phyloP scores from a whole-genome alignment of 768 basidiomycete genomes.

The Auricularia sp. region DNA sequence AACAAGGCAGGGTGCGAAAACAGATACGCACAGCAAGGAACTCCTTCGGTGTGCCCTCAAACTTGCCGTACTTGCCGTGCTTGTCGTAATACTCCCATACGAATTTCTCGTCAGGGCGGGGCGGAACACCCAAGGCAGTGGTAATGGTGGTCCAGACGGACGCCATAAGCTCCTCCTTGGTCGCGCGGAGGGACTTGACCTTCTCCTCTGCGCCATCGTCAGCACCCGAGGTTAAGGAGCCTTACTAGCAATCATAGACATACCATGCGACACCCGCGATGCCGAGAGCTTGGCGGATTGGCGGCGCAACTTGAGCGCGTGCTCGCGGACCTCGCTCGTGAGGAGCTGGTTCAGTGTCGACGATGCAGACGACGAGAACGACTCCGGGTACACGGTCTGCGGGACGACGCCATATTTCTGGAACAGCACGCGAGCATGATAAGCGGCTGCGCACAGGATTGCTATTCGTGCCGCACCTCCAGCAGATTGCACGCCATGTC shows the following conservation, averaged over 20 bases:
- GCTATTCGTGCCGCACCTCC: slow-evolving; percentile 29
- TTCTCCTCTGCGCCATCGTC: slow-evolving; percentile 33
- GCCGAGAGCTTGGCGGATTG: slow-evolving; percentile 46
- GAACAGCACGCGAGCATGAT: slow-evolving; percentile 7
- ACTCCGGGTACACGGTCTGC: slow-evolving; percentile 74
- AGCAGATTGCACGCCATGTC: slow-evolving; percentile 77
- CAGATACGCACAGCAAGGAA: slow-evolving; percentile 44
- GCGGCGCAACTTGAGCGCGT: slow-evolving; percentile 69
- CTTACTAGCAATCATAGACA: neutral
- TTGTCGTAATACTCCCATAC: slow-evolving; percentile 85
- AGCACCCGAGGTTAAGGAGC: slow-evolving; percentile 25
- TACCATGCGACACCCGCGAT: neutral
- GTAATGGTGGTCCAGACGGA: slow-evolving; percentile 80
- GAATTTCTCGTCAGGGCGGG: slow-evolving; percentile 58
- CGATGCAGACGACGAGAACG: slow-evolving; percentile 69
- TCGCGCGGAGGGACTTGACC: slow-evolving; percentile 50
- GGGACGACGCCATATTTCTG: slow-evolving; percentile 83
- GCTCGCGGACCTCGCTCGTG: slow-evolving; percentile 86
- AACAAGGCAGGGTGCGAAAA: slow-evolving; percentile 4
- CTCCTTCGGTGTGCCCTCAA: slow-evolving; percentile 74
- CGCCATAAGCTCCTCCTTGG: slow-evolving; percentile 78
- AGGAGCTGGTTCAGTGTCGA: slow-evolving; percentile 65
- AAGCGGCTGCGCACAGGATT: slow-evolving; percentile 5
- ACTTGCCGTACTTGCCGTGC: slow-evolving; percentile 60
- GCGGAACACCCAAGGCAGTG: slow-evolving; percentile 81